Evolutionary conservation across 345 rosid genomes (phyloP).

Genomic region (Gossypium sturtianum): DNA sequence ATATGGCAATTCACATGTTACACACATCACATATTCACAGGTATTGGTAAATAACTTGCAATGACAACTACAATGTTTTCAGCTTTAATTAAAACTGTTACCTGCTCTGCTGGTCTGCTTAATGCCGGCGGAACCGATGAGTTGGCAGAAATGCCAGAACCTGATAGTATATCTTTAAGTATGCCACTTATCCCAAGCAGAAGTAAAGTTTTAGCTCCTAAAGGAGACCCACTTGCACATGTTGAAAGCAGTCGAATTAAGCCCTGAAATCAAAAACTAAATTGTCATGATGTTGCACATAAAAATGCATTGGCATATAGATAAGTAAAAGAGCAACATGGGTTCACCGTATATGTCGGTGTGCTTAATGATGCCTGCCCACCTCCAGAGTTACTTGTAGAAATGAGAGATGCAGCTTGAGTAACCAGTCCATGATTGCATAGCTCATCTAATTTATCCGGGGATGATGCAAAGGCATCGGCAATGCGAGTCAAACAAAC

Average conservation of each 20-base stretch:
- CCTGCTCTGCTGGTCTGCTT: conserved; percentile 98
- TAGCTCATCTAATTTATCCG: conserved; percentile 85
- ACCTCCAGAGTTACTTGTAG: conserved; percentile 88
- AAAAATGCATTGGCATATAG: conserved; percentile 7
- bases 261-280: conserved; percentile 47
- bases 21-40: neutral
- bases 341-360: conserved; percentile 83
- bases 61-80: conserved; percentile 7
- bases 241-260: conserved; percentile 90
- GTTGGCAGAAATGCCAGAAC: conserved; percentile 79
- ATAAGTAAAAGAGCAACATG: neutral
- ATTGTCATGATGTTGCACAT: conserved; percentile 26
- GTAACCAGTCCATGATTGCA: conserved; percentile 95
- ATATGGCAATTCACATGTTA: neutral
- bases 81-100: conserved; percentile 19
- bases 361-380: conserved; percentile 92
- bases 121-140: conserved; percentile 82
- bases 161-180: conserved; percentile 83
- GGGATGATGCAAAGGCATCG: conserved; percentile 89
- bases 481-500: conserved; percentile 96
- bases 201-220: conserved; percentile 88
- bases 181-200: conserved; percentile 93
- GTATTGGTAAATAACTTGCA: neutral
- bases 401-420: conserved; percentile 94
- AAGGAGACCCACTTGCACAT: conserved; percentile 97